These are phyloP conservation scores for Sicyos edulis DNA, from an alignment of 306 rosid genomes.

Conservation along the genomic window DNA sequence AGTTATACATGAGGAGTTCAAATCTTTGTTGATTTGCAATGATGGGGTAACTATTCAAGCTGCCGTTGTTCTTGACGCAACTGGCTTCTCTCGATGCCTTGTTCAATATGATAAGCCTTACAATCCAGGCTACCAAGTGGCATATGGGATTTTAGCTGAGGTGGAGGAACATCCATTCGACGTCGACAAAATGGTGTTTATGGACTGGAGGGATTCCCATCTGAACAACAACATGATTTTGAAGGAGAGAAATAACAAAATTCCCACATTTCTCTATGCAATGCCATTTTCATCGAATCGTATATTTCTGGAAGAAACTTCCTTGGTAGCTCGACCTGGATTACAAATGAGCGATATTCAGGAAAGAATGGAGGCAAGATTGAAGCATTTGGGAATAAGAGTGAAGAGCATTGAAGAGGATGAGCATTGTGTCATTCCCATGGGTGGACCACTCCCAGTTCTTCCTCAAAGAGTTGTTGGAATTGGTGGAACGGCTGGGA, in stretches of 20 bases:
- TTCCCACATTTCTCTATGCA: constrained; percentile 93
- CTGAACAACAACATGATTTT: constrained; percentile 39
- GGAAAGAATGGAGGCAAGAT: constrained; percentile 85
- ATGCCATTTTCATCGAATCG: constrained; percentile 84
- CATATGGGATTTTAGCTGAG: constrained; percentile 95
- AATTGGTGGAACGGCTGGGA: constrained; percentile 97
- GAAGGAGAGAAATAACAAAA: constrained; percentile 66
- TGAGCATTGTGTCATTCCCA: constrained; percentile 90
- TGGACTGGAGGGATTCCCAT: constrained; percentile 99
- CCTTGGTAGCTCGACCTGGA: constrained; percentile 93
- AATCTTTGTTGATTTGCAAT: constrained; percentile 67
- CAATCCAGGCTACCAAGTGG: constrained; percentile 96
- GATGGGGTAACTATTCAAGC: constrained; percentile 92
- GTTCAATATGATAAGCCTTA: constrained; percentile 89
- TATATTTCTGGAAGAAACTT: constrained; percentile 95
- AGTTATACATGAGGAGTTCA: constrained; percentile 76
- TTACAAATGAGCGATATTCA: constrained; percentile 74
- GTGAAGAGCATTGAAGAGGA: constrained; percentile 95
- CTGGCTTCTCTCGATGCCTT: constrained; percentile 89
- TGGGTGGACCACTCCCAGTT: constrained; percentile 96
- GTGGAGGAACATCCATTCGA: constrained; percentile 90
- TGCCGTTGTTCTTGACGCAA: constrained; percentile 89
- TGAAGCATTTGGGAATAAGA: constrained; percentile 74
- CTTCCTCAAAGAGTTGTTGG: constrained; percentile 94
- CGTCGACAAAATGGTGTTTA: constrained; percentile 87